Conservation (phyloP, 331 rosid genomes). For the Erythrophleum ivorense region DNA sequence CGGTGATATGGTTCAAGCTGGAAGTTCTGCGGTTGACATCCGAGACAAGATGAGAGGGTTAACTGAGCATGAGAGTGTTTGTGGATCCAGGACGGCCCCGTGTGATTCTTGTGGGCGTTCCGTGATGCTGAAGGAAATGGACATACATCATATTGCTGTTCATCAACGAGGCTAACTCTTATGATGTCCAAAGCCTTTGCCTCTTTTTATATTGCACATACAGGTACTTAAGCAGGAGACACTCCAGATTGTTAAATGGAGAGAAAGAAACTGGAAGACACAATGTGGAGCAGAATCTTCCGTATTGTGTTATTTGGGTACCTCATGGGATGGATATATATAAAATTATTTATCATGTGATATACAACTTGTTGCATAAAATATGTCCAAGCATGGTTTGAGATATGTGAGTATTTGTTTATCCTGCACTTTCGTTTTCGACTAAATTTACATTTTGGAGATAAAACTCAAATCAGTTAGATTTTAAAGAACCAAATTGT, state of each 20-base stretch:
- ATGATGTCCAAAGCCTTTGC: conserved; percentile 3
- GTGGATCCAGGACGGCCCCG: conserved; percentile 95
- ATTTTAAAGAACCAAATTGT: too few relatives aligned
- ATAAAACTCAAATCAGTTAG: too few relatives aligned
- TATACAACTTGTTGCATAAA: background rate
- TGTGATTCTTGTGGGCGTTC: conserved; percentile 98
- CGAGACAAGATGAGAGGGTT: conserved; percentile 89
- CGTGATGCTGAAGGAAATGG: conserved; percentile 92
- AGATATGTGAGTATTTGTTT: background rate
- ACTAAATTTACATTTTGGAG: too few relatives aligned
- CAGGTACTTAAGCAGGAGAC: background rate
- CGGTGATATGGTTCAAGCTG: conserved; percentile 99
- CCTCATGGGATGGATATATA: conserved; percentile 18
- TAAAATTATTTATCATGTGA: background rate
- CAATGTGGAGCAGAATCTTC: conserved; percentile 13
- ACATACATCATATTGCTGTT: conserved; percentile 91
- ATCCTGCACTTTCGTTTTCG: background rate
- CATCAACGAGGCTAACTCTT: conserved; percentile 75
- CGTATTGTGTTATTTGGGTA: conserved; percentile 11
- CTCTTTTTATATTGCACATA: background rate
- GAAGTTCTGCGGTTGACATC: conserved; percentile 71
- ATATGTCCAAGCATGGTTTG: background rate
- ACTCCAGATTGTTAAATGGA: background rate
- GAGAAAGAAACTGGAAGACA: background rate
- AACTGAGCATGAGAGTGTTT: conserved; percentile 92